Conservation (phyloP, 768 basidiomycete species). For the Mycena vitilis region DNA sequence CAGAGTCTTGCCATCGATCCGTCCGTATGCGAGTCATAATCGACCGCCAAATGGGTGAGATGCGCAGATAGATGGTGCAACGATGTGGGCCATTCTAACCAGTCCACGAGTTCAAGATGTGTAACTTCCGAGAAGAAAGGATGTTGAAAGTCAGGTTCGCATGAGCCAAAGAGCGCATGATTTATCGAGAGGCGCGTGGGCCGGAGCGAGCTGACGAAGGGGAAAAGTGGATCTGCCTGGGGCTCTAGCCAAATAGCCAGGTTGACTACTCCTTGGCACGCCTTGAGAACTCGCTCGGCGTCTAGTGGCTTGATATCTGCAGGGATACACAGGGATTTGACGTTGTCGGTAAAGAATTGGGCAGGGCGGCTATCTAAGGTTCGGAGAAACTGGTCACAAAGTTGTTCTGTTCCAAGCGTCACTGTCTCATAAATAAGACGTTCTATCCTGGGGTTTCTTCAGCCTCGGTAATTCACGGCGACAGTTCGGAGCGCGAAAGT, state of each 20-base stretch:
- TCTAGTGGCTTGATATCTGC: conserved; percentile 36
- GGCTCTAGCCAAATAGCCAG: conserved; percentile 41
- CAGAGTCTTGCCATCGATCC: conserved; percentile 27
- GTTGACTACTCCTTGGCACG: conserved; percentile 42
- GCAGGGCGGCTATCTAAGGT: conserved; percentile 35
- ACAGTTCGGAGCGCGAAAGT: neutral
- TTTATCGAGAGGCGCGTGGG: conserved; percentile 42
- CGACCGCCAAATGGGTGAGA: conserved; percentile 42
- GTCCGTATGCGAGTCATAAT: conserved; percentile 35
- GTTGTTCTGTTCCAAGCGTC: conserved; percentile 33
- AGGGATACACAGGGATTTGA: conserved; percentile 44
- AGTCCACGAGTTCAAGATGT: conserved; percentile 43
- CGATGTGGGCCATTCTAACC: conserved; percentile 32
- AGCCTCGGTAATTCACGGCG: neutral
- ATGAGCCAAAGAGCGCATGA: conserved; percentile 37
- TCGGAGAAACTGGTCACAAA: conserved; percentile 38
- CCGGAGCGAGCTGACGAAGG: conserved; percentile 35
- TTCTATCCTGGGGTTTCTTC: conserved; percentile 38
- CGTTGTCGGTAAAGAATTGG: conserved; percentile 38
- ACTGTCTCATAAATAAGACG: conserved; percentile 40
- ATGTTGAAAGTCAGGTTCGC: conserved; percentile 36
- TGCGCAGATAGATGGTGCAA: conserved; percentile 24
- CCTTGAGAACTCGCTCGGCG: conserved; percentile 37
- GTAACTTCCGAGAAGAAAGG: conserved; percentile 42
- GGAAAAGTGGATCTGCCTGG: conserved; percentile 31